Evolutionary conservation across 768 basidiomycete species (phyloP).

Genomic region (Serpula lacrymans): DNA sequence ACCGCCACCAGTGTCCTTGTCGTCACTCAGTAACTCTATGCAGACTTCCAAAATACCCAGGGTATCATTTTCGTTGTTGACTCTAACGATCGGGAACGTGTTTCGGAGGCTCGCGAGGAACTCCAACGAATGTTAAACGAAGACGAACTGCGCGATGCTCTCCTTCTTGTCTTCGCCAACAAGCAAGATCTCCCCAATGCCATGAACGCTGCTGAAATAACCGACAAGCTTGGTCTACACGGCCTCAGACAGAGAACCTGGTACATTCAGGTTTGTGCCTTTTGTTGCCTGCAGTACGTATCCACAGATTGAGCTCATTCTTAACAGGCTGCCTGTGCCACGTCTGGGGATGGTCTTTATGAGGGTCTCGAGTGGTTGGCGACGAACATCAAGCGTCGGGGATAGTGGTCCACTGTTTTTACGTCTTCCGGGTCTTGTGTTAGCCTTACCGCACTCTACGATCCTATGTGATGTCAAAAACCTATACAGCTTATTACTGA

Average conservation of each 20-base stretch:
- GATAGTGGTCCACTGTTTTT: constrained; percentile 38
- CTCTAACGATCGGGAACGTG: constrained; percentile 99
- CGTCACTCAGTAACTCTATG: constrained; percentile 12
- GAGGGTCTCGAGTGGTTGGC: constrained; percentile 98
- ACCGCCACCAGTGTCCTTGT: constrained; percentile 7
- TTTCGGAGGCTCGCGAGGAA: constrained; percentile 98
- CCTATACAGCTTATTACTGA: constrained; percentile 44
- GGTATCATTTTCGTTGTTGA: constrained; percentile 99
- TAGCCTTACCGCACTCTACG: constrained; percentile 53
- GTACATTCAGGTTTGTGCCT: constrained; percentile 83
- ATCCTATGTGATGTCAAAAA: constrained; percentile 59
- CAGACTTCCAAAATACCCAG: constrained; percentile 99
- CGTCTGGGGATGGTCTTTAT: constrained; percentile 97
- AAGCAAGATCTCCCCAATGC: constrained; percentile 99
- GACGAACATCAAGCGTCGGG: constrained; percentile 83
- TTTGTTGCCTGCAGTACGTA: constrained; percentile 1
- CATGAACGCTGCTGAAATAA: constrained; percentile 99
- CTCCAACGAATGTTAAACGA: constrained; percentile 99
- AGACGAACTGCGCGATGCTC: constrained; percentile 97
- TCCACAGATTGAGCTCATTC: constrained; percentile 14
- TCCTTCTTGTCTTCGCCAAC: constrained; percentile 99
- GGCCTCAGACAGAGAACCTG: constrained; percentile 95
- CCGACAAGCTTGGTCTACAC: constrained; percentile 98
- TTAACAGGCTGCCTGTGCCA: constrained; percentile 90
- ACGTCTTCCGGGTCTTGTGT: constrained; percentile 44